Percentiles rank a stretch among this genome's conserved stretches.
phyloP scores from a whole-genome alignment of 345 rosid genomes.

The Rhizophora apiculata region DNA sequence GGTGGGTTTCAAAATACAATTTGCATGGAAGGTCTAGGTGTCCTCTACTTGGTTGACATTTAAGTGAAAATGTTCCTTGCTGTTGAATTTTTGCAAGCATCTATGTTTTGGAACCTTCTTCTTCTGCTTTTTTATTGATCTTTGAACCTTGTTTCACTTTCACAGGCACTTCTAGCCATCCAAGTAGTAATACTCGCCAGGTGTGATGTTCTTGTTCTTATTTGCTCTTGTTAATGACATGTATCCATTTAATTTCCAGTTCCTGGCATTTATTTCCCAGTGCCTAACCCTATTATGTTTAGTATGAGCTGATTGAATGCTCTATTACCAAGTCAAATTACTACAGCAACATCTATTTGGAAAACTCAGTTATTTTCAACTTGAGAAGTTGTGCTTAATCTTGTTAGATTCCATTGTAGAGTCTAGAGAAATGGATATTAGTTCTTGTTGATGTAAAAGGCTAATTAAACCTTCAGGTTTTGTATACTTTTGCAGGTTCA shows the following conservation, averaged over 20 bases:
- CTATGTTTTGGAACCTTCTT: background rate
- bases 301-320: background rate
- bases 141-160: constrained; percentile 16
- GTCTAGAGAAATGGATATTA: background rate
- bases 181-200: constrained; percentile 40
- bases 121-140: background rate
- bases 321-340: background rate
- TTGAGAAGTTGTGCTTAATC: background rate
- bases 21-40: background rate
- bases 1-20: too few species aligned
- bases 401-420: background rate
- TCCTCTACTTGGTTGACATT: background rate
- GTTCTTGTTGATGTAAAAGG: constrained; percentile 7
- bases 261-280: background rate
- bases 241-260: background rate
- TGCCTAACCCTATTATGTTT: background rate
- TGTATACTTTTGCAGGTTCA: constrained; percentile 44
- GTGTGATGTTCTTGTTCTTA: constrained; percentile 27
- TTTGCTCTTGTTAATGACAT: background rate
- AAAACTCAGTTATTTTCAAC: background rate
- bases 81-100: background rate
- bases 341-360: background rate
- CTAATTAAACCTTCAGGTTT: constrained; percentile 9
- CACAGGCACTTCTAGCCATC: constrained; percentile 45
- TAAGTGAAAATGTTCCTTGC: background rate